A percentile compares a stretch with the other conserved stretches of the same genome.
Evolutionary conservation across 345 rosid genomes (phyloP).

Genomic region (Corchorus capsularis): DNA sequence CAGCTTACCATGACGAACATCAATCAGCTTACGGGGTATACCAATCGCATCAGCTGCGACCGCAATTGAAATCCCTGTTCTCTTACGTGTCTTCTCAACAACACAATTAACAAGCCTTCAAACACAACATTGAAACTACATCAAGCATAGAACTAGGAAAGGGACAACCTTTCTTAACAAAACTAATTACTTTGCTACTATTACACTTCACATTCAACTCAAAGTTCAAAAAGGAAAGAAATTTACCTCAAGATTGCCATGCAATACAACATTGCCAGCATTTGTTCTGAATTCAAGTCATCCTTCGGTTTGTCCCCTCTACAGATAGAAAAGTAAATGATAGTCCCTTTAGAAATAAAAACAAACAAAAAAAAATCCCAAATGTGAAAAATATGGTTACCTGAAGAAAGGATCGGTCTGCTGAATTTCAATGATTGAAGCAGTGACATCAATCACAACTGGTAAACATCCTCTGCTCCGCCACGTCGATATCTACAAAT

Average conservation of each 20-base stretch:
- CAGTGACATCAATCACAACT: slow-evolving; percentile 76
- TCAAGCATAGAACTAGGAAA: background rate
- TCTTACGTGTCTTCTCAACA: slow-evolving; percentile 81
- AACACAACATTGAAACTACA: background rate
- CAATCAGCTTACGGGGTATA: slow-evolving; percentile 83
- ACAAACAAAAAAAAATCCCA: background rate
- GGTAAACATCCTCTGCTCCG: slow-evolving; percentile 85
- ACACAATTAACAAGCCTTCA: slow-evolving; percentile 91
- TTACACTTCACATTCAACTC: background rate
- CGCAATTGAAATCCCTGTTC: slow-evolving; percentile 69
- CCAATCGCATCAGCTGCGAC: slow-evolving; percentile 83
- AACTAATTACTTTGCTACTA: background rate
- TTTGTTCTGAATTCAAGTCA: slow-evolving; percentile 64
- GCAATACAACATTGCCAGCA: slow-evolving; percentile 75
- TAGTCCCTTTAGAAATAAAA: background rate
- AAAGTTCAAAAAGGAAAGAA: background rate
- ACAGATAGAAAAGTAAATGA: slow-evolving; percentile 16
- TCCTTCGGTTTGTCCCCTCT: slow-evolving; percentile 49
- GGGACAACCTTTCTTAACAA: background rate
- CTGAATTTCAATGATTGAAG: slow-evolving; percentile 75
- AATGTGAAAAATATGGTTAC: slow-evolving; percentile 33
- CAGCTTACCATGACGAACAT: slow-evolving; percentile 87
- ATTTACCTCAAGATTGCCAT: slow-evolving; percentile 86
- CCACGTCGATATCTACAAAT: slow-evolving; percentile 71
- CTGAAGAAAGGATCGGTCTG: slow-evolving; percentile 73